Conservation (phyloP, 1,139 yeast genomes). For the Magnusiomyces sp. region DNA sequence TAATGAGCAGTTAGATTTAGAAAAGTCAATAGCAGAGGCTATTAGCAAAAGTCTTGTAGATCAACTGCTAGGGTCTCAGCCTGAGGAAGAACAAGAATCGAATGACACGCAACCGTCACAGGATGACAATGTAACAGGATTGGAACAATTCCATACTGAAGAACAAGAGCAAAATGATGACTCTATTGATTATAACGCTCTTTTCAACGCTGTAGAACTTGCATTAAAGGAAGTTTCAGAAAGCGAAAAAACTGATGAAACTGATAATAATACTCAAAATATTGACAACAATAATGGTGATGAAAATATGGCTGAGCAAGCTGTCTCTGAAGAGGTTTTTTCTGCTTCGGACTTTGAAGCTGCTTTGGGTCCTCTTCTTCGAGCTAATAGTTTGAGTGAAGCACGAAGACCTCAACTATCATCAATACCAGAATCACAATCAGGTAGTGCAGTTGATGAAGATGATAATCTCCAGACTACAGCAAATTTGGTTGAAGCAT, state of each 20-base stretch:
- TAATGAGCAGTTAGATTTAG: background rate
- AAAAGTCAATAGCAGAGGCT: slow-evolving; percentile 4
- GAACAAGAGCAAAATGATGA: background rate
- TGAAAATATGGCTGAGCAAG: slow-evolving; percentile 1
- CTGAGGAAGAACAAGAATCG: slow-evolving; percentile 1
- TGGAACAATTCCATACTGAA: background rate
- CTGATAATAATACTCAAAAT: background rate
- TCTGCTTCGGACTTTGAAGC: slow-evolving; percentile 4
- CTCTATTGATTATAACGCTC: background rate
- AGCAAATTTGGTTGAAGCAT: slow-evolving; percentile 10
- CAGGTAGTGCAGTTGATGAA: slow-evolving; percentile 1
- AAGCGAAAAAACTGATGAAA: background rate
- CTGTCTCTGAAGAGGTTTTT: background rate
- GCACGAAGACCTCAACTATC: no score
- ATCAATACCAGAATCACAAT: background rate
- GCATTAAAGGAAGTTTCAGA: slow-evolving; percentile 4
- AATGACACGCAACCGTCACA: background rate
- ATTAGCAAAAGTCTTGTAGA: slow-evolving; percentile 3
- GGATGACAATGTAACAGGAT: no score
- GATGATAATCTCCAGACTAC: slow-evolving; percentile 8
- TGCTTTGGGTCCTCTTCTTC: background rate
- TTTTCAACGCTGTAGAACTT: slow-evolving; percentile 1
- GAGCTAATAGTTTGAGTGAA: no score
- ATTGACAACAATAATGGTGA: background rate
- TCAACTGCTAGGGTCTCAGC: slow-evolving; percentile 8